Percentiles rank a stretch among this genome's conserved stretches.
Evolutionary conservation across 352 stramenopile genomes (phyloP).

Genomic region (Phytophthora citricola): DNA sequence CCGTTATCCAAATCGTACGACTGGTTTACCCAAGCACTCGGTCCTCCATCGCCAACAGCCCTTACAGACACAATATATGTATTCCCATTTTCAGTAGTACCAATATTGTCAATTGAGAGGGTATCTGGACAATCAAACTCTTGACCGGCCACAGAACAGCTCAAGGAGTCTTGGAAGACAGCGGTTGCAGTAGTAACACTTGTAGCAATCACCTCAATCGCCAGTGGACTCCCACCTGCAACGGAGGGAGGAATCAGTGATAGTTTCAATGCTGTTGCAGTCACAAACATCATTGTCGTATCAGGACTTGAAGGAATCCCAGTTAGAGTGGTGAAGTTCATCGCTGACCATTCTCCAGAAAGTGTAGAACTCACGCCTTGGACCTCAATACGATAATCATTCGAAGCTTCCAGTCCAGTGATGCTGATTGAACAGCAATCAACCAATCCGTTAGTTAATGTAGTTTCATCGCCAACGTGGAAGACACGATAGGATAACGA

Average conservation of each 20-base stretch:
- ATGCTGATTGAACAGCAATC: constrained; percentile 17
- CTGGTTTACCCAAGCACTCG: constrained; percentile 37
- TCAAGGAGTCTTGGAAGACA: constrained; percentile 13
- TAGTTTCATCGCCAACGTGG: constrained; percentile 16
- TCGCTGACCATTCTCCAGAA: constrained; percentile 33
- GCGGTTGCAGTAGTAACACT: background rate
- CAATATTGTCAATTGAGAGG: constrained; percentile 17
- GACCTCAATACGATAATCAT: constrained; percentile 34
- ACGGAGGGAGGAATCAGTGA: constrained; percentile 23
- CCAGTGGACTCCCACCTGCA: constrained; percentile 16
- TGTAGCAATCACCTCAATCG: constrained; percentile 22
- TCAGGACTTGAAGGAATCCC: constrained; percentile 33
- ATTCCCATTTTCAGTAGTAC: constrained; percentile 8
- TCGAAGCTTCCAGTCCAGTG: constrained; percentile 23
- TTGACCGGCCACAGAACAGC: constrained; percentile 3
- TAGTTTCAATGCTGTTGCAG: constrained; percentile 32
- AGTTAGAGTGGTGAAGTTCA: constrained; percentile 36
- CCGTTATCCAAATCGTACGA: constrained; percentile 37
- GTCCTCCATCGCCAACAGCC: constrained; percentile 33
- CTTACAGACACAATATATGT: constrained; percentile 37
- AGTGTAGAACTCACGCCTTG: constrained; percentile 25
- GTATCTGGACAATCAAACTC: constrained; percentile 32
- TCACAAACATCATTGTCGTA: constrained; percentile 34
- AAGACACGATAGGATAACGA: constrained; percentile 16
- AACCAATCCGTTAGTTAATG: constrained; percentile 19